These are phyloP conservation scores for Ogataea minuta DNA, from an alignment of 805 yeast species.

Conservation along the genomic window DNA sequence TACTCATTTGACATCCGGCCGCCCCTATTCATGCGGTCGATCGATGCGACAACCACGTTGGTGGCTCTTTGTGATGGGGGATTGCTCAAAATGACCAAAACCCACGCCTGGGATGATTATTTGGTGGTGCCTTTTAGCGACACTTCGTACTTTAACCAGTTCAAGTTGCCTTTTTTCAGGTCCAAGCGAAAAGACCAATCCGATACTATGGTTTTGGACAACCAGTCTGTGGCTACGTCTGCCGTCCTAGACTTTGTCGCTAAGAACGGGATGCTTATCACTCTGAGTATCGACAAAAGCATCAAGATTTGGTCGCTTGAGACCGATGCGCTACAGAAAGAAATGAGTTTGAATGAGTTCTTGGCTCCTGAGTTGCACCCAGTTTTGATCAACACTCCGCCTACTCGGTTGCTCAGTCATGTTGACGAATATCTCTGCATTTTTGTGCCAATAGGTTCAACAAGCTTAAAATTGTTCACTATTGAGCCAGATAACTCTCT, in stretches of 20 bases:
- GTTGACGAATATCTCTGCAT: conserved; percentile 19
- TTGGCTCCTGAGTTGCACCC: conserved; percentile 23
- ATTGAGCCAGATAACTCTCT: conserved; percentile 16
- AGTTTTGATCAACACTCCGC: conserved; percentile 19
- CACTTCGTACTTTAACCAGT: conserved; percentile 40
- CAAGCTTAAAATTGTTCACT: conserved; percentile 23
- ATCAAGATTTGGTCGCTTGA: conserved; percentile 61
- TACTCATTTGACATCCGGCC: conserved; percentile 57
- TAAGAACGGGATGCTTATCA: conserved; percentile 23
- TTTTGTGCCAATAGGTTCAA: conserved; percentile 28
- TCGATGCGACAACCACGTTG: conserved; percentile 45
- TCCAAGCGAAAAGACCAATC: conserved; percentile 4
- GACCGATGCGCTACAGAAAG: conserved; percentile 28
- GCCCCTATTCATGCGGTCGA: conserved; percentile 52
- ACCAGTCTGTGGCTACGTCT: conserved; percentile 24
- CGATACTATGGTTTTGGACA: conserved; percentile 19
- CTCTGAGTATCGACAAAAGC: conserved; percentile 53
- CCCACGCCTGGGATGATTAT: conserved; percentile 16
- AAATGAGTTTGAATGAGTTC: conserved; percentile 22
- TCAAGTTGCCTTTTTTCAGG: conserved; percentile 30
- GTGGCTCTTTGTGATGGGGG: conserved; percentile 79
- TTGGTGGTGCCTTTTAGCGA: conserved; percentile 49
- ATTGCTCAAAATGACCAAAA: conserved; percentile 51
- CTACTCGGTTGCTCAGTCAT: conserved; percentile 20
- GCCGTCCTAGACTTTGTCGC: conserved; percentile 22